Evolutionary conservation across 2,329 filamentous ascomycete species (phyloP), one percentile per base, ranked within the genome.

Genomic region (Fusarium virguliforme): DNA sequence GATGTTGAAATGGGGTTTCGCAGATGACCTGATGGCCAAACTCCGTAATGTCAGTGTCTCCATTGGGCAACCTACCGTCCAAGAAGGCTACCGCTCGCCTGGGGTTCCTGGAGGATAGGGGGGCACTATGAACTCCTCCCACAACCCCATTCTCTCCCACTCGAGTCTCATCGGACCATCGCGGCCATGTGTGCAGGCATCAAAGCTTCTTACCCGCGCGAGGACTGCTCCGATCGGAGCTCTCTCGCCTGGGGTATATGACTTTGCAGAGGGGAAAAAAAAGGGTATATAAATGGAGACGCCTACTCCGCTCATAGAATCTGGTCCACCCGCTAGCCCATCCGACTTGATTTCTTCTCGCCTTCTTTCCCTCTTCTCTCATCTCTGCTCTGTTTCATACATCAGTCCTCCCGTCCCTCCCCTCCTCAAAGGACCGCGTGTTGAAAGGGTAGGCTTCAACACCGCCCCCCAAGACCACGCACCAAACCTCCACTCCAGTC

Each of bases 231-330:
- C 69, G 69, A 72, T 71, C 69, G 69, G 69, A 72, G 69, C 58
- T 22, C 32, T 22, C 26, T 37, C 34, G 62, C 69, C 65, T 67
- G 68, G 69, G 69, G 65, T 50, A 38, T 24, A 24, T 54, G 35
- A 41, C 32, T 32, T 48, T 65, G 37, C 6, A 43, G 34, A 56
- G 18, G 18, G 18, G 18, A 35, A 28, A 28, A 50, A 55, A 71
- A 67, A 70, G 38, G 65, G 62, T 46, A 58, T 61, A 72, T 69
- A 70, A 70, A 72, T 72, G 69, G 69, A 66, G 65, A 72, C 59
- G 46, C 8, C 12, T 30, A 55, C 22, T 60, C 66, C 66, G 51
- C 69, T 67, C 51, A 69, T 72, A 69, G 65, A 53, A 59, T 72
- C 65, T 54, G 35, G 51, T 55, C 62, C 34, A 63, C 62, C 46